Conservation (phyloP, 441 rosid species). For the Populus tomentosa region DNA sequence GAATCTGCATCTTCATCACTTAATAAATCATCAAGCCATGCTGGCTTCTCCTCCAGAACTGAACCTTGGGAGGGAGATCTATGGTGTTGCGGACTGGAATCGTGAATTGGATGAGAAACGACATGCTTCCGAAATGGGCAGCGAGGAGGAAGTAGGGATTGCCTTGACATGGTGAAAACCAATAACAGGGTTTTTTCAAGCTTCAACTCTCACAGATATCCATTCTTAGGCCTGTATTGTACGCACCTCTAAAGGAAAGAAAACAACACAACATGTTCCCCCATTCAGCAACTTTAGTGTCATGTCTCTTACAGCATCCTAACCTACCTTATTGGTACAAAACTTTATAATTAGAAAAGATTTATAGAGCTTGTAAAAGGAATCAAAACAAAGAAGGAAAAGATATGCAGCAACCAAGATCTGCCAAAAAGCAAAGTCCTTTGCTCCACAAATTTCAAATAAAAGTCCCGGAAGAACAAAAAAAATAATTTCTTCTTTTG, state of each 20-base stretch:
- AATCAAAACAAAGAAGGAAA: no score
- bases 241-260: conserved; percentile 8
- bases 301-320: no score
- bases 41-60: conserved; percentile 50
- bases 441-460: no score
- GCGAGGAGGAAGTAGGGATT: conserved; percentile 65
- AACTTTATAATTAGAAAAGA: no score
- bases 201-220: conserved; percentile 17
- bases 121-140: conserved; percentile 56
- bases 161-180: conserved; percentile 52
- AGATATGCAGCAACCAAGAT: no score
- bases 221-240: conserved; percentile 7
- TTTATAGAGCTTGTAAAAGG: no score
- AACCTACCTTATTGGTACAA: no score
- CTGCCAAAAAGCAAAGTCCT: no score
- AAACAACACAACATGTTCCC: no score
- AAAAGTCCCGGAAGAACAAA: no score
- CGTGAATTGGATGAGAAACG: conserved; percentile 24
- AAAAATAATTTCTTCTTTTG: no score
- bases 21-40: conserved; percentile 64
- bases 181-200: conserved; percentile 11
- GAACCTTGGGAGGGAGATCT: conserved; percentile 46
- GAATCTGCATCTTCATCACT: conserved; percentile 33
- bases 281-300: no score
- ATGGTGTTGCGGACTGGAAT: conserved; percentile 35